Evolutionary conservation across 2,329 filamentous ascomycete genomes (phyloP).

Genomic region (Sarocladium strictum): DNA sequence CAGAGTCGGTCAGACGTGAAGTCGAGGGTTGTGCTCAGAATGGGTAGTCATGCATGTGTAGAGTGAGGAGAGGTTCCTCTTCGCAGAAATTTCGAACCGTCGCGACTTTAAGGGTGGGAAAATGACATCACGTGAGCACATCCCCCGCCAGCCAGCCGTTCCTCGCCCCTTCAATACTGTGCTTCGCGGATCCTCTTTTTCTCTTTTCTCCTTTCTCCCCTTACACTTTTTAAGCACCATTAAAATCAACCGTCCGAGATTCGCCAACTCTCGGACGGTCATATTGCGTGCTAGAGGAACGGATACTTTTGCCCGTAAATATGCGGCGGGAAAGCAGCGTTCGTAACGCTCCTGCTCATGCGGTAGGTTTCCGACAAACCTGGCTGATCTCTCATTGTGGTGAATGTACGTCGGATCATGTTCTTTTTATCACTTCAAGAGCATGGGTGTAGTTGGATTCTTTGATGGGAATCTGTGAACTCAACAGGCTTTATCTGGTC

Average conservation of each 20-base stretch:
- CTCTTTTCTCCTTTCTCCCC: slow-evolving; percentile 17
- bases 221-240: slow-evolving; percentile 49
- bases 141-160: neutral
- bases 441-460: no score
- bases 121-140: neutral
- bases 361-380: slow-evolving; percentile 8
- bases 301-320: slow-evolving; percentile 21
- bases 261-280: slow-evolving; percentile 48
- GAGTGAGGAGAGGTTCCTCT: neutral
- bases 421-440: no score
- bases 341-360: neutral
- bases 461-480: no score
- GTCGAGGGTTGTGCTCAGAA: neutral
- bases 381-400: neutral
- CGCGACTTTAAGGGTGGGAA: neutral
- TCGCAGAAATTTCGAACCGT: slow-evolving; percentile 1
- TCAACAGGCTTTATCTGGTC: no score
- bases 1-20: neutral
- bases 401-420: neutral
- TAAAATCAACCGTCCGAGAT: slow-evolving; percentile 55
- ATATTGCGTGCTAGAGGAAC: slow-evolving; percentile 55
- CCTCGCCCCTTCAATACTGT: neutral
- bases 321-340: slow-evolving; percentile 8
- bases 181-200: slow-evolving; percentile 10
- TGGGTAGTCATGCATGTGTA: neutral